These are phyloP conservation scores for Clathrospora elynae DNA, from an alignment of 2,329 filamentous ascomycete species.

Conservation along the genomic window DNA sequence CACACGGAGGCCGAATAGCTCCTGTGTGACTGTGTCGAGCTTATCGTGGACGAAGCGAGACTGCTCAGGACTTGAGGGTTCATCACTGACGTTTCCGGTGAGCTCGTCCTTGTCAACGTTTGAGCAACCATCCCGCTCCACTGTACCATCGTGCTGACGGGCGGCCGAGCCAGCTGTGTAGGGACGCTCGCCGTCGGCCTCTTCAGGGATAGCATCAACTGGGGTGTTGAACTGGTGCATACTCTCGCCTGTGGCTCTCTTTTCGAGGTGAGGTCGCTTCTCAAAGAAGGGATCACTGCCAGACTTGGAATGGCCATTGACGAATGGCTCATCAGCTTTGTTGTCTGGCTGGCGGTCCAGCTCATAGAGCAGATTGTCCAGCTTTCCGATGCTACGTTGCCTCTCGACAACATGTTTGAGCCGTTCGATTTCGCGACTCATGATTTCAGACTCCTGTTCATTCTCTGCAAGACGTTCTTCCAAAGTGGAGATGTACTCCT, in stretches of 20 bases:
- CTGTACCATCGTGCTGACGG: conserved; percentile 11
- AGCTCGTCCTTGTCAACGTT: conserved; percentile 25
- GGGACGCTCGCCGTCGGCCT: conserved; percentile 40
- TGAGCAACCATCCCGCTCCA: conserved; percentile 20
- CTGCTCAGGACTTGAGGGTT: conserved; percentile 74
- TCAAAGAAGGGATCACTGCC: conserved; percentile 42
- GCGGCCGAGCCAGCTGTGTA: conserved; percentile 31
- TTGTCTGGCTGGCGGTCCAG: conserved; percentile 64
- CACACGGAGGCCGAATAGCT: conserved; percentile 85
- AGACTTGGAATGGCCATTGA: conserved; percentile 45
- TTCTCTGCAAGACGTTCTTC: conserved; percentile 95
- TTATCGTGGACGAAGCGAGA: conserved; percentile 88
- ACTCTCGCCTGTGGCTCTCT: conserved; percentile 29
- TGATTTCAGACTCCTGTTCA: conserved; percentile 92
- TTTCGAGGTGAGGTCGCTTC: conserved; percentile 33
- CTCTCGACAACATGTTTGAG: conserved; percentile 94
- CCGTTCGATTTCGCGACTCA: conserved; percentile 94
- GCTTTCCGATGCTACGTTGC: conserved; percentile 89
- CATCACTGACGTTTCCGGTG: conserved; percentile 45
- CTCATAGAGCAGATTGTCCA: conserved; percentile 90
- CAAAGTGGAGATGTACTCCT: conserved; percentile 96
- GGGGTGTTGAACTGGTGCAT: conserved; percentile 41
- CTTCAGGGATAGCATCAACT: conserved; percentile 47
- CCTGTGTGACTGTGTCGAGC: conserved; percentile 86
- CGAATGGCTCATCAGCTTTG: conserved; percentile 35